These are phyloP conservation scores for Rhizopus microsporus DNA, from an alignment of 371 early-diverging fungal genomes.

Conservation along the genomic window DNA sequence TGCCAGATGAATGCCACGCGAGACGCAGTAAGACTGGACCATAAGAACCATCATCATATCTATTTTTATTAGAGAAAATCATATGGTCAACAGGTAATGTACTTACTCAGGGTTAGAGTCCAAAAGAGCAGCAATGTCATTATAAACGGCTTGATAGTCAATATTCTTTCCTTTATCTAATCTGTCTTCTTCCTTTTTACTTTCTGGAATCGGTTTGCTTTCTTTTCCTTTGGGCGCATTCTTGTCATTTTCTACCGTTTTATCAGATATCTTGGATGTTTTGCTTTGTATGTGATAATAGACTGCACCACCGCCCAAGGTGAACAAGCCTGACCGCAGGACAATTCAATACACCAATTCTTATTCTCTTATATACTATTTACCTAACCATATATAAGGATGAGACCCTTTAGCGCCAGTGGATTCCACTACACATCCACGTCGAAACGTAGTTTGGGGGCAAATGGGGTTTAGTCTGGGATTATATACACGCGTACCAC, in stretches of 20 bases:
- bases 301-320: background rate
- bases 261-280: too few relatives aligned
- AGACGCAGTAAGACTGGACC: conserved; percentile 56
- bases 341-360: background rate
- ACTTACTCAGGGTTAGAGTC: conserved; percentile 22
- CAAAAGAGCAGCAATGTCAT: conserved; percentile 26
- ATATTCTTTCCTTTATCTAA: conserved; percentile 12
- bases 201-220: background rate
- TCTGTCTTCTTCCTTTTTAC: background rate
- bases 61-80: background rate
- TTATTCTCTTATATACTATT: background rate
- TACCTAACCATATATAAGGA: conserved; percentile 26
- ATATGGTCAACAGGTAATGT: background rate
- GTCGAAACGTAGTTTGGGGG: background rate
- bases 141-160: conserved; percentile 28
- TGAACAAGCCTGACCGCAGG: background rate
- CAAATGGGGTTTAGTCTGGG: conserved; percentile 2
- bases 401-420: conserved; percentile 3
- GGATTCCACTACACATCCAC: conserved; percentile 2
- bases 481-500: background rate
- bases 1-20: conserved; percentile 87
- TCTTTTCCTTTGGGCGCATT: conserved; percentile 3
- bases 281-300: too few relatives aligned
- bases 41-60: conserved; percentile 30
- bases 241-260: too few relatives aligned